Base-by-base conservation (phyloP, 495 filamentous ascomycete genomes). In the Penicillium crystallinum region DNA sequence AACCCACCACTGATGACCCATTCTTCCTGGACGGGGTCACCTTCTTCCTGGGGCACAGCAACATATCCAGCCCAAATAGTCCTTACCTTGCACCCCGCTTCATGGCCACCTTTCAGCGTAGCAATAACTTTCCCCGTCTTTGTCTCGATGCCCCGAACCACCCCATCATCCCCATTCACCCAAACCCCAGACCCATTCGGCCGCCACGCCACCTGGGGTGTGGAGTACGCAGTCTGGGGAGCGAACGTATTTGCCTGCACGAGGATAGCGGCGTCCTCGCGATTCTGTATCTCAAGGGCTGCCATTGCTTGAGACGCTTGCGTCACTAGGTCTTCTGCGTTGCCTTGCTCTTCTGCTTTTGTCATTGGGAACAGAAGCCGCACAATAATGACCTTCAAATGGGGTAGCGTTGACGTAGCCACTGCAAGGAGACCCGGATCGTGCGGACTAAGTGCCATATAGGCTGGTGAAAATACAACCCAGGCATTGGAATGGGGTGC, bases 91-190 rank as follows among this genome's bases (percentile, higher is more conserved):
- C 69, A 80, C 8, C 82, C 83, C 2, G 66, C 52, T 43, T 80
- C 76, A 71, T 86, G 82, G 0, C 78, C 81, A 34, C 73, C 68
- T 46, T 72, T 72, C 47, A 88, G 55, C 22, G 53, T 70, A 17
- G 62, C 56, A 31, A 78, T 63, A 4, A 85, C 63, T 66, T 80
- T 87, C 15, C 85, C 85, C 1, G 75, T 83, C 53, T 65, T 78
- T 2, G 71, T 72, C 62, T 88, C 85, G 30, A 88, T 63, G 4
- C 85, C 85, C 15, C 85, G 71, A 49, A 88, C 70, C 12, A 80
- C 64, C 0, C 85, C 85, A 66, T 88, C 85, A 59, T 88, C 85
- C 9, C 80, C 80, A 65, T 85, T 88, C 1, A 87, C 83, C 80
- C 81, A 88, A 6, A 88, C 63, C 1, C 85, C 85, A 23, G 69